These are phyloP conservation scores for Trichosporon inkin DNA, from an alignment of 1,284 basidiomycete genomes.

Conservation along the genomic window DNA sequence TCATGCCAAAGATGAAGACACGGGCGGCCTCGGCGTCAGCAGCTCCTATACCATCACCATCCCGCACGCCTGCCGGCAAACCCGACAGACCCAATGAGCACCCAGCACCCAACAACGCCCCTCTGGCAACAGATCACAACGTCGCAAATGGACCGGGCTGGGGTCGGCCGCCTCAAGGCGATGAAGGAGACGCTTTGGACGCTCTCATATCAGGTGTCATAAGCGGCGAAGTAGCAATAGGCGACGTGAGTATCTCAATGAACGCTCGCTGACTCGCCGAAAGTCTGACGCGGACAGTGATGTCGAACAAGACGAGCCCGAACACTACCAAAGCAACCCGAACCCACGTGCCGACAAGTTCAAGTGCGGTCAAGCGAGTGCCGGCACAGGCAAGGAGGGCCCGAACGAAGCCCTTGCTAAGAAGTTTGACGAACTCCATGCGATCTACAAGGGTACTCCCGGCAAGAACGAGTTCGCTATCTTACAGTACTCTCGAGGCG, in stretches of 20 bases:
- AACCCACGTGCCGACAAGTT: slow-evolving; percentile 26
- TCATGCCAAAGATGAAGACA: neutral
- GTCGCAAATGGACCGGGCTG: slow-evolving; percentile 33
- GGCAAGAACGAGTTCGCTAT: slow-evolving; percentile 43
- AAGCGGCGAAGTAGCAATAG: slow-evolving; percentile 25
- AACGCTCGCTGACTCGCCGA: neutral
- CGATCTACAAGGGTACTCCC: slow-evolving; percentile 37
- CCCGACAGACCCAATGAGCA: neutral
- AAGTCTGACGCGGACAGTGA: slow-evolving; percentile 8
- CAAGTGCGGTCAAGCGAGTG: slow-evolving; percentile 40
- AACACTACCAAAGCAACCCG: slow-evolving; percentile 14
- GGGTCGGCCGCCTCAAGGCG: slow-evolving; percentile 17
- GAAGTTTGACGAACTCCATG: slow-evolving; percentile 43
- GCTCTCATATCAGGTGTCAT: slow-evolving; percentile 37
- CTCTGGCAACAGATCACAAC: slow-evolving; percentile 31
- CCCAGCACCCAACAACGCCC: neutral
- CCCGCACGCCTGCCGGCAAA: neutral
- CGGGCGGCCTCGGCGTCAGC: neutral
- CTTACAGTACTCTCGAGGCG: slow-evolving; percentile 36
- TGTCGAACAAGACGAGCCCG: slow-evolving; percentile 6
- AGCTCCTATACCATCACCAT: neutral
- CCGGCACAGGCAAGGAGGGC: slow-evolving; percentile 26
- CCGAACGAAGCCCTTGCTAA: slow-evolving; percentile 47
- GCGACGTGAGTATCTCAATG: slow-evolving; percentile 1
- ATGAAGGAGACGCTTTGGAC: slow-evolving; percentile 37